A percentile compares a stretch with the other conserved stretches of the same genome.
Conservation (phyloP, 257 asterid species). For the Rubia yunnanensis region DNA sequence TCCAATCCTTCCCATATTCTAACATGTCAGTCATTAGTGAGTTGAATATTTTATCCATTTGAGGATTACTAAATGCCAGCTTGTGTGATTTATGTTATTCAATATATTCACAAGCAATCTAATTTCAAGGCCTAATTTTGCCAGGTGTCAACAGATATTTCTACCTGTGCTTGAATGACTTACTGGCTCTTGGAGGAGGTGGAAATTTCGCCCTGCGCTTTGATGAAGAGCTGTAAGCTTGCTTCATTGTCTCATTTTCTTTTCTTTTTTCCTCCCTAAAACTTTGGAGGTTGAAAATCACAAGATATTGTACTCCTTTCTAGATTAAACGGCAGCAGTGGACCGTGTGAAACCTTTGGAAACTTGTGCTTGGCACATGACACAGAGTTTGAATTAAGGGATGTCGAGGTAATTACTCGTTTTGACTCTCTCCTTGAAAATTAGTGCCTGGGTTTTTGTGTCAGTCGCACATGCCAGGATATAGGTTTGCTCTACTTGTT, state of each 20-base stretch:
- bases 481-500: background rate
- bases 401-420: constrained; percentile 60
- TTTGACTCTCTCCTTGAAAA: background rate
- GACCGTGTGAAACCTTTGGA: constrained; percentile 93
- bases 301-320: background rate
- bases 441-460: background rate
- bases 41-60: background rate
- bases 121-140: constrained; percentile 1
- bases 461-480: background rate
- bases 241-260: constrained; percentile 15
- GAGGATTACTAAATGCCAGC: no score
- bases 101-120: constrained; percentile 1
- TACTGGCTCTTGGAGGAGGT: constrained; percentile 96
- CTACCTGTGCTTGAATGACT: constrained; percentile 73
- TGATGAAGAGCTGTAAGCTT: constrained; percentile 78
- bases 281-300: background rate
- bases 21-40: background rate
- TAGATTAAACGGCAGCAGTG: constrained; percentile 83
- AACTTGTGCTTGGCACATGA: constrained; percentile 78
- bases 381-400: constrained; percentile 66
- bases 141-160: constrained; percentile 88
- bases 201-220: constrained; percentile 69
- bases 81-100: background rate
- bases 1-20: background rate
- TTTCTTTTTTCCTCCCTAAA: background rate